A percentile compares a stretch with the other conserved stretches of the same genome.
phyloP scores from a whole-genome alignment of 257 asterid genomes.

The Knoxia roxburghii region DNA sequence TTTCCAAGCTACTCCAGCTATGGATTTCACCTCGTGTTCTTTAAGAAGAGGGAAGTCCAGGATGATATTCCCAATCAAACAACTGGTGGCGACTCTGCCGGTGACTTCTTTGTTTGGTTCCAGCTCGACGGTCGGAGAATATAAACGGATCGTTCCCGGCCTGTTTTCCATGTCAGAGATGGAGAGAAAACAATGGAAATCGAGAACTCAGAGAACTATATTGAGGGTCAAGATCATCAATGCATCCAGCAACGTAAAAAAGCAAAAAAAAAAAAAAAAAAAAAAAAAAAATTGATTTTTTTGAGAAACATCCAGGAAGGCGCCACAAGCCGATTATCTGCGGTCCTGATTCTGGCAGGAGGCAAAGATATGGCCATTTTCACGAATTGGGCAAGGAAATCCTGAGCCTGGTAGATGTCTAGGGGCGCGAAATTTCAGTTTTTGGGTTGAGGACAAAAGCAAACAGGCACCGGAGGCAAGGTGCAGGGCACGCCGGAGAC shows the following conservation, averaged over 20 bases:
- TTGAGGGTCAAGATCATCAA: too few species aligned
- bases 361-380: neutral
- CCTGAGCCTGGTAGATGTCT: neutral
- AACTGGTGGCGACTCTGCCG: neutral
- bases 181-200: neutral
- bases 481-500: too few species aligned
- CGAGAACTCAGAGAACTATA: too few species aligned
- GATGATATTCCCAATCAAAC: slow-evolving; percentile 29
- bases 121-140: neutral
- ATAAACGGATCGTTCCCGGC: neutral
- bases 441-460: neutral
- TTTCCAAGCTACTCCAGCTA: slow-evolving; percentile 17
- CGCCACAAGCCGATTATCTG: neutral
- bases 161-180: neutral
- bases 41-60: neutral
- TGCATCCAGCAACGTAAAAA: too few species aligned
- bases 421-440: too few species aligned
- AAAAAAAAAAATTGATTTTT: neutral
- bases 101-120: slow-evolving; percentile 3
- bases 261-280: neutral
- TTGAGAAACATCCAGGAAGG: neutral
- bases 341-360: neutral
- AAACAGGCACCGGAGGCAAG: too few species aligned
- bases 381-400: neutral
- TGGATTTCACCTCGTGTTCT: slow-evolving; percentile 4